A percentile compares a stretch with the other conserved stretches of the same genome.
phyloP scores from a whole-genome alignment of 2,329 filamentous ascomycete genomes.

The Fusarium sterilihyphosum region DNA sequence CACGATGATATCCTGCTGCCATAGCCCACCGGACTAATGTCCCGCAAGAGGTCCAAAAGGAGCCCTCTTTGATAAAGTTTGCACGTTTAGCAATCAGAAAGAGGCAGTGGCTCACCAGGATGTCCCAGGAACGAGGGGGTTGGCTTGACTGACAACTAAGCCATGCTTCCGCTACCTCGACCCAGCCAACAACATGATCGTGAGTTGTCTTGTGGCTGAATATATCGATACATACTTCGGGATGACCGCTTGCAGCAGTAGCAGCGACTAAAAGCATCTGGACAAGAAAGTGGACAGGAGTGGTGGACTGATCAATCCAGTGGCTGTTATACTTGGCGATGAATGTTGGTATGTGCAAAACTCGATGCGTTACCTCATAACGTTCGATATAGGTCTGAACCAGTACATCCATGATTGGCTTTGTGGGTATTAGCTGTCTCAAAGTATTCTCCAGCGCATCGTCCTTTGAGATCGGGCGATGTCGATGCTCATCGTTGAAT shows the following conservation, averaged over 20 bases:
- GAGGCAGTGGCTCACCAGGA: background rate
- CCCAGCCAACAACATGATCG: background rate
- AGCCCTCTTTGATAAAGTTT: background rate
- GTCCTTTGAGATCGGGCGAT: background rate
- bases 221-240: background rate
- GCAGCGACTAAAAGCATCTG: background rate
- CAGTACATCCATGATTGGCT: background rate
- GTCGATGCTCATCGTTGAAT: background rate
- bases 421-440: background rate
- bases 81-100: background rate
- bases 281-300: background rate
- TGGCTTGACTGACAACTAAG: too few species aligned
- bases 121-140: background rate
- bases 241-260: background rate
- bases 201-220: background rate
- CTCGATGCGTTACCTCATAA: background rate
- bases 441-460: background rate
- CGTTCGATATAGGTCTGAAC: background rate
- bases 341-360: background rate
- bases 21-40: background rate
- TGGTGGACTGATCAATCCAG: background rate
- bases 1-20: background rate
- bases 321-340: background rate
- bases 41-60: fast-evolving
- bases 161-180: background rate